phyloP scores from a whole-genome alignment of 441 rosid genomes.

The Geranium incanum region DNA sequence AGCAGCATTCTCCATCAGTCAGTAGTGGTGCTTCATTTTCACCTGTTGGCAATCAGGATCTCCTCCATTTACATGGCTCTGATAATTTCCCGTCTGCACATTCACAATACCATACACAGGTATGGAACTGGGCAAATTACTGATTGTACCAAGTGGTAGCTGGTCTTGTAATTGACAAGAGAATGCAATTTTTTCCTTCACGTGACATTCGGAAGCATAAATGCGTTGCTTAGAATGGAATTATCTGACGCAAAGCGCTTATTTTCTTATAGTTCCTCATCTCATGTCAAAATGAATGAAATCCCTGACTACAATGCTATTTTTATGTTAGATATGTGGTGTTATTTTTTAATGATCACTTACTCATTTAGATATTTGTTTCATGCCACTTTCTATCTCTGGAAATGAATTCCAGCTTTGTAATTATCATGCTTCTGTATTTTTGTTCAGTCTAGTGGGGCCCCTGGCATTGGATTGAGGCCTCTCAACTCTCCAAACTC shows the following conservation, averaged over 20 bases:
- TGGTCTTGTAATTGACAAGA: neutral
- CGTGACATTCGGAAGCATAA: neutral
- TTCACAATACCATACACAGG: slow-evolving; percentile 82
- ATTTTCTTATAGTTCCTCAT: neutral
- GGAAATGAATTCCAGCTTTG: neutral
- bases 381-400: neutral
- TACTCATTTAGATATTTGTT: neutral
- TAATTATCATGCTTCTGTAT: neutral
- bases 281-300: neutral
- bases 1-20: slow-evolving; percentile 71
- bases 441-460: slow-evolving; percentile 59
- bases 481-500: slow-evolving; percentile 71
- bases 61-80: slow-evolving; percentile 61
- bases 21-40: slow-evolving; percentile 56
- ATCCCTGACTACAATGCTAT: neutral
- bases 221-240: neutral
- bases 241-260: neutral
- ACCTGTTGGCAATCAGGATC: slow-evolving; percentile 61
- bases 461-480: slow-evolving; percentile 77
- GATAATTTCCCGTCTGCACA: slow-evolving; percentile 75
- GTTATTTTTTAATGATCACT: neutral
- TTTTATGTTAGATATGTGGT: neutral
- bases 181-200: neutral
- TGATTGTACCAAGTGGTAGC: neutral
- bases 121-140: slow-evolving; percentile 21